phyloP scores from a whole-genome alignment of 2,329 filamentous ascomycete species.

The Phialocephala sp. region DNA sequence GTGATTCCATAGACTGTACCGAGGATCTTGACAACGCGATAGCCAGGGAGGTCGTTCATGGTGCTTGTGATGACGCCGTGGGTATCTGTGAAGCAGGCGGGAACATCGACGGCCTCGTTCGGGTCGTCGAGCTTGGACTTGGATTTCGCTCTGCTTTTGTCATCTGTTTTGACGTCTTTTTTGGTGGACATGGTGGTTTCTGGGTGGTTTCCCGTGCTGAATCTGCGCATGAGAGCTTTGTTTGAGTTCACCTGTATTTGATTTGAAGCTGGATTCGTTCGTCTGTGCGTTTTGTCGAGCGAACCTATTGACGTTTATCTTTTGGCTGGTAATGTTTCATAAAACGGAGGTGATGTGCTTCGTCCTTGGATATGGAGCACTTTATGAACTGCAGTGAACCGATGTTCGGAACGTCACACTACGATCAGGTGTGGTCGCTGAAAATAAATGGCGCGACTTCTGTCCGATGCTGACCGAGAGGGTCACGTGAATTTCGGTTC shows the following conservation, averaged over 20 bases:
- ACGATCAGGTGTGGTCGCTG: not conserved
- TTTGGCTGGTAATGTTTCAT: not conserved
- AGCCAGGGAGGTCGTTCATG: conserved; percentile 66
- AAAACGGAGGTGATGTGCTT: not conserved
- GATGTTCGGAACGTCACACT: not conserved
- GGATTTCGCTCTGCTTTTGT: not conserved
- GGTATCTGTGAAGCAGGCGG: conserved; percentile 63
- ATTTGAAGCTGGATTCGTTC: not conserved
- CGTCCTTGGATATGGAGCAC: not conserved
- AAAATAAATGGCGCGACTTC: not conserved
- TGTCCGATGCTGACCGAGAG: not conserved
- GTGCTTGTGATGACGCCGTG: conserved; percentile 66
- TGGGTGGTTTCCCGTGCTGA: not conserved
- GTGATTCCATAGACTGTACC: conserved; percentile 64
- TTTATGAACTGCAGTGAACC: not conserved
- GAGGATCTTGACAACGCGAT: conserved; percentile 61
- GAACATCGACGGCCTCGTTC: conserved; percentile 7
- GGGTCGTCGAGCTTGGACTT: not conserved
- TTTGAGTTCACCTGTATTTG: not conserved
- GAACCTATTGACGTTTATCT: not conserved
- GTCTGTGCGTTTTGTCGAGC: not conserved
- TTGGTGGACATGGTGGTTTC: not conserved
- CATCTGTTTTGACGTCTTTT: not conserved
- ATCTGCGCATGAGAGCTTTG: not conserved
- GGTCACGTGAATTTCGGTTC: not conserved